phyloP scores from a whole-genome alignment of 305 asterid genomes.

The Coffea humblotiana region DNA sequence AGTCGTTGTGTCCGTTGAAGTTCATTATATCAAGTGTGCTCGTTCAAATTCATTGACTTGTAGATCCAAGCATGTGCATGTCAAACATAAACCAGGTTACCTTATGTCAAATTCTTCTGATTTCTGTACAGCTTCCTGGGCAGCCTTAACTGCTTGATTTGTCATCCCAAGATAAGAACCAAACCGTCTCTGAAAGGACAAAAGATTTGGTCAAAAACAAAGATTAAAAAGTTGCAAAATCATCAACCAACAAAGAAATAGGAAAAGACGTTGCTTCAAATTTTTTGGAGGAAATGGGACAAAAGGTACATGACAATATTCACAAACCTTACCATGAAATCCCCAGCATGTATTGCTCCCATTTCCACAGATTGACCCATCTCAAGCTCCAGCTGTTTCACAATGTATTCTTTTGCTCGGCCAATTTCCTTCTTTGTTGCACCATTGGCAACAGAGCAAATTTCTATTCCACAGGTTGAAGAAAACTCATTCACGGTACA shows the following conservation, averaged over 20 bases:
- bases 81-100: constrained; percentile 23
- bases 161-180: constrained; percentile 77
- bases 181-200: constrained; percentile 53
- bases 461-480: constrained; percentile 47
- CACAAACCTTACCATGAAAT: constrained; percentile 55
- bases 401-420: constrained; percentile 69
- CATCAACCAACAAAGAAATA: not conserved
- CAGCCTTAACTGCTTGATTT: constrained; percentile 71
- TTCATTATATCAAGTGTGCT: not conserved
- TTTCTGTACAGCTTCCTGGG: constrained; percentile 70
- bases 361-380: constrained; percentile 66
- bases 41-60: not conserved
- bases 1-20: not conserved
- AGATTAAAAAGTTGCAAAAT: constrained; percentile 11
- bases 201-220: not conserved
- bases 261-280: not conserved
- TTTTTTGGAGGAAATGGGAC: not conserved
- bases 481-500: constrained; percentile 28
- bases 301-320: constrained; percentile 2
- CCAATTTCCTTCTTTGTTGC: constrained; percentile 75
- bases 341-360: constrained; percentile 74
- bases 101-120: constrained; percentile 74
- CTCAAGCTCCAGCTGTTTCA: constrained; percentile 71
- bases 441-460: constrained; percentile 72
- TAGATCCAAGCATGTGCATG: not conserved